Evolutionary conservation across 1,139 yeast genomes (phyloP).

Genomic region (Kurtzmaniella quercitrusa): DNA sequence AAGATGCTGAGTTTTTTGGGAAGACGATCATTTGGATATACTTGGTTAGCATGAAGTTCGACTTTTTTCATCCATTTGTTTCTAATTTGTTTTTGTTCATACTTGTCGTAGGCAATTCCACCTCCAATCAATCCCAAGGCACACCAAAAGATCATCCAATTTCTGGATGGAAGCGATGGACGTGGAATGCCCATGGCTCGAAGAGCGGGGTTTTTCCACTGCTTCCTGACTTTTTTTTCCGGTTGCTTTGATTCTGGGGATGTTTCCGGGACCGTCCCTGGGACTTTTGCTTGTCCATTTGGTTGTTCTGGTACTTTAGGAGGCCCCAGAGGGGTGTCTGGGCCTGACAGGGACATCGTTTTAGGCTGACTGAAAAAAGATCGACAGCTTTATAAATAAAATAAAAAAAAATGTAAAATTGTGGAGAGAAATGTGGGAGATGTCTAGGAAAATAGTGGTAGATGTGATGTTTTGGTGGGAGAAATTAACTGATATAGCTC

Average conservation of each 20-base stretch:
- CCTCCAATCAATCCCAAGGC: conserved; percentile 65
- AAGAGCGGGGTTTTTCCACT: conserved; percentile 82
- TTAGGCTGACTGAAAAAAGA: background rate
- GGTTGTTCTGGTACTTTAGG: background rate
- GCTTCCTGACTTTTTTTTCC: conserved; percentile 29
- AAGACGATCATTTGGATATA: conserved; percentile 33
- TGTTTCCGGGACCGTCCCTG: conserved; percentile 3
- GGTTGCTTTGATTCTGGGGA: conserved; percentile 15
- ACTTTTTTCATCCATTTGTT: conserved; percentile 64
- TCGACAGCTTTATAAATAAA: background rate
- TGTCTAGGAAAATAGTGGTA: too few relatives aligned
- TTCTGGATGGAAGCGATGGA: conserved; percentile 77
- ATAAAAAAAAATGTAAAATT: too few relatives aligned
- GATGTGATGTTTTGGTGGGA: too few relatives aligned
- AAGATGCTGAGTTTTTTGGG: conserved; percentile 81
- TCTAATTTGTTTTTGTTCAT: conserved; percentile 64
- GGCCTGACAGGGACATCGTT: background rate
- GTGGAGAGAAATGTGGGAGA: background rate
- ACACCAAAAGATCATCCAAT: conserved; percentile 90
- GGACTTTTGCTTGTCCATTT: conserved; percentile 10
- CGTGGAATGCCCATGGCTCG: conserved; percentile 82
- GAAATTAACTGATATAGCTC: too few relatives aligned
- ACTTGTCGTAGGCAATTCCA: conserved; percentile 73
- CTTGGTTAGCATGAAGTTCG: conserved; percentile 38
- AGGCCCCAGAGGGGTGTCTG: background rate